Base-by-base conservation (phyloP, 352 stramenopile species). In the Phytophthora gonapodyides region DNA sequence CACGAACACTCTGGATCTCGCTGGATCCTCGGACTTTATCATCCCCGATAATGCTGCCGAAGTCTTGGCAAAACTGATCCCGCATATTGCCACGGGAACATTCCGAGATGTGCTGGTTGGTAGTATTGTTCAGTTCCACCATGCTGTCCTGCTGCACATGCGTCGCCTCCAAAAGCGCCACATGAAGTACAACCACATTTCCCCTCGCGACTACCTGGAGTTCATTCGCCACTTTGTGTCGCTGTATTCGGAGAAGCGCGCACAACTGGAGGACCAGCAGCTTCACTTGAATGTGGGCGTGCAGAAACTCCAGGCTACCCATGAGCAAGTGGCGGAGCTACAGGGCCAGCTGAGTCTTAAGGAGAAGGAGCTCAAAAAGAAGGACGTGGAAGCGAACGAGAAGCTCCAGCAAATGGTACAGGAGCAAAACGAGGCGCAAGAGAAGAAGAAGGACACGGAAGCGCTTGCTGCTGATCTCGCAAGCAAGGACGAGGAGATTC, bases 321-420 rank as follows among this genome's bases (percentile, higher is more conserved):
- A 99, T 74, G 96, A 98, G 53, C 97, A 99, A 86, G 98, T 99
- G 19, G 88, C 81, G 1, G 87, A 90, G 58, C 65, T 97, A 17
- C 87, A 97, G 68, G 80, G 82, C 19, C 94, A 97, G 47, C 71
- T 99, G 12, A 94, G 84, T 30, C 64, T 94, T 7, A 99, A 99
- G 66, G 92, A 98, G 48, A 82, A 87, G 42, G 91, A 98, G 55
- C 84, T 99, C 7, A 94, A 97, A 47, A 93, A 98, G 51, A 99
- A 99, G 66, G 97, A 99, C 45, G 78, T 82, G 7, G 81, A 99
- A 69, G 98, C 97, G 4, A 99, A 99, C 58, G 88, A 98, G 46
- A 99, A 99, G 78, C 85, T 99, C 1, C 92, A 99, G 61, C 94
- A 99, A 70, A 99, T 99, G 97, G 94, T 99, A 15, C 89, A 89